Evolutionary conservation across 768 basidiomycete genomes (phyloP), one percentile per base, ranked within the genome.

Genomic region (Coprinopsis cinerea): DNA sequence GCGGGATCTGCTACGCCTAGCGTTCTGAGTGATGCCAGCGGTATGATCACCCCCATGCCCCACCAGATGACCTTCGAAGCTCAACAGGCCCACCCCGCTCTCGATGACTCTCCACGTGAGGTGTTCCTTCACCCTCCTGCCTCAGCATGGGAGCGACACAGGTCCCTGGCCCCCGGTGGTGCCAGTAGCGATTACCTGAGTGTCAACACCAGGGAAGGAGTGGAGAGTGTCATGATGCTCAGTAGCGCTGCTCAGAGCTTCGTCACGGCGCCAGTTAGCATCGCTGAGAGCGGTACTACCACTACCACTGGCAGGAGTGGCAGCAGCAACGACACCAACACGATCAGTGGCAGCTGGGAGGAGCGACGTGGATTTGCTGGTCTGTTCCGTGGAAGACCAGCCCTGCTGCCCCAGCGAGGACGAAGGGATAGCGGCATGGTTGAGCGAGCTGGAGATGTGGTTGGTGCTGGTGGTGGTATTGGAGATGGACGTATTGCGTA

Each of bases 221-320:
- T 23, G 1, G 43, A 25, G 18, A 35, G 51, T 4, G 4, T 25
- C n/a, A 28, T 40, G 44, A 52, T 52, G 51, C 39, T 88, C 59
- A 86, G 85, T 62, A 83, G 83, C 0, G 85, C 85, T 11, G 73
- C 78, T 2, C 73, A 74, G 51, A 87, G 85, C 49, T 84, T 86
- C 55, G 74, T 87, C 18, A 85, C 85, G 3, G 76, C 78, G 15
- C 74, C 86, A 35, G 74, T 76, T 41, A 84, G 44, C 27, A 4
- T 28, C 36, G 45, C 37, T 20, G 51, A 52, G 17, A 25, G 25
- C 45, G 20, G 25, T 41, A 34, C 24, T 25, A 47, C 51, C 9
- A 41, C 43, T 11, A 52, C 44, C 4, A 52, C 44, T 11, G 39
- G 32, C 3, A 34, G 14, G 11, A 36, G 45, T 4, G 43, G 51